These are phyloP conservation scores for Casuarina equisetifolia DNA, from an alignment of 306 rosid genomes.

Conservation along the genomic window DNA sequence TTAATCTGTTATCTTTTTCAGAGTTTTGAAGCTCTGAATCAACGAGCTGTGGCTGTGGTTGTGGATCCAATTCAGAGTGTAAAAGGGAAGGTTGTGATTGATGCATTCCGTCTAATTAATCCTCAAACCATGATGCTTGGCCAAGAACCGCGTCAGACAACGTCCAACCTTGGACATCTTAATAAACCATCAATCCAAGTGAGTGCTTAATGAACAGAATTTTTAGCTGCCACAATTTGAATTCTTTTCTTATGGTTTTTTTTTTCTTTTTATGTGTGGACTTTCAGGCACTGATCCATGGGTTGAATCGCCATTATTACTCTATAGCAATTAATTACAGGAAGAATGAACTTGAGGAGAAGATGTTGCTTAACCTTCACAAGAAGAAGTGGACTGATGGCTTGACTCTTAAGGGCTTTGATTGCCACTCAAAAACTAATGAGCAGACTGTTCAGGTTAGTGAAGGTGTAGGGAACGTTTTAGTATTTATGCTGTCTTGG, in stretches of 20 bases:
- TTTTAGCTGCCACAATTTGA: constrained; percentile 15
- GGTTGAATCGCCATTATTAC: constrained; percentile 92
- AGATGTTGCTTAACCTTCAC: constrained; percentile 91
- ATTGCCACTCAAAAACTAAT: constrained; percentile 88
- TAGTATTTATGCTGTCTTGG: background rate
- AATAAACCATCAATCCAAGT: constrained; percentile 98
- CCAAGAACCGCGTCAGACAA: constrained; percentile 93
- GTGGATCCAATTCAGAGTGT: constrained; percentile 98
- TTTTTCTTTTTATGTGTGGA: no score
- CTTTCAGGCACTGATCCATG: constrained; percentile 88
- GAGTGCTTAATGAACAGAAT: constrained; percentile 26
- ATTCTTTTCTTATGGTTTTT: constrained; percentile 10
- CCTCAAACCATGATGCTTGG: constrained; percentile 98
- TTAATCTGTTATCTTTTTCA: constrained; percentile 30
- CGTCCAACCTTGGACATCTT: constrained; percentile 92
- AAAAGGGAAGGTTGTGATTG: constrained; percentile 94
- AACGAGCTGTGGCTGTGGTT: constrained; percentile 94
- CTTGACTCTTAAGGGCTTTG: constrained; percentile 71
- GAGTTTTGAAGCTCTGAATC: constrained; percentile 98
- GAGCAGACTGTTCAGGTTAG: constrained; percentile 91
- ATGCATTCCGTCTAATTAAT: constrained; percentile 91
- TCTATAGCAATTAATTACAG: constrained; percentile 90
- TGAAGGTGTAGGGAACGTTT: constrained; percentile 13
- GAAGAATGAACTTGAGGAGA: constrained; percentile 94
- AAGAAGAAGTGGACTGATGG: constrained; percentile 99